A percentile compares a stretch with the other conserved stretches of the same genome.
Evolutionary conservation across 805 yeast genomes (phyloP).

Genomic region (Ogataea polymorpha): DNA sequence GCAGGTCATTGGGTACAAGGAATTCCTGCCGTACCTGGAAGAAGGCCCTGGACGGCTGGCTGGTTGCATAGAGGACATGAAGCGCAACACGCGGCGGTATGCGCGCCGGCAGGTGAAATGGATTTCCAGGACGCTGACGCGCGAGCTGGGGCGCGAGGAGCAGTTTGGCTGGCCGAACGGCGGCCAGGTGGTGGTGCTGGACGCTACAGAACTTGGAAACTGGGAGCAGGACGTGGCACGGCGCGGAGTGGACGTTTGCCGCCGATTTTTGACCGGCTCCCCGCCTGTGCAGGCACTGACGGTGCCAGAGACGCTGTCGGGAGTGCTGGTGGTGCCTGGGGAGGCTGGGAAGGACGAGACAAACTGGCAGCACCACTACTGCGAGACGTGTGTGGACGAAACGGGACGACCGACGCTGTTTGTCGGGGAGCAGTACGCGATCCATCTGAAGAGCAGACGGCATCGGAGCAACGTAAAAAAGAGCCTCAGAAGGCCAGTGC

Average conservation of each 20-base stretch:
- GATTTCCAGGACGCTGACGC: constrained; percentile 70
- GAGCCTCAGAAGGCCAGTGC: constrained; percentile 49
- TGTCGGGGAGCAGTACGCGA: constrained; percentile 72
- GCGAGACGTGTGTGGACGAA: constrained; percentile 61
- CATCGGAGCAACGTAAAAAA: constrained; percentile 56
- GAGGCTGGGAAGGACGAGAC: constrained; percentile 14
- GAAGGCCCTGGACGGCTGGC: constrained; percentile 27
- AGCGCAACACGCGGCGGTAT: constrained; percentile 76
- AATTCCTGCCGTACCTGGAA: constrained; percentile 60
- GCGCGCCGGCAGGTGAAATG: constrained; percentile 88
- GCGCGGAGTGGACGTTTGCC: constrained; percentile 52
- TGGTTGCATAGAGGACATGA: constrained; percentile 70
- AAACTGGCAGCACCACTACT: constrained; percentile 64
- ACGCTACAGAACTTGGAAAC: constrained; percentile 65
- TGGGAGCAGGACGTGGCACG: constrained; percentile 61
- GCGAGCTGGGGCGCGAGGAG: constrained; percentile 51
- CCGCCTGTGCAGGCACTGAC: constrained; percentile 3
- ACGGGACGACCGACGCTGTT: constrained; percentile 55
- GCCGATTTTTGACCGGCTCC: constrained; percentile 23
- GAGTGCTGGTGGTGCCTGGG: constrained; percentile 6
- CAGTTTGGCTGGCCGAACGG: constrained; percentile 49
- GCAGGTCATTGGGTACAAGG: constrained; percentile 95
- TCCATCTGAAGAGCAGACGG: constrained; percentile 64
- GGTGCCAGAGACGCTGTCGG: constrained; percentile 19
- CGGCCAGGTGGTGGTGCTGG: constrained; percentile 62